Evolutionary conservation across 441 rosid species (phyloP).

Genomic region (Aquilaria agallochum): DNA sequence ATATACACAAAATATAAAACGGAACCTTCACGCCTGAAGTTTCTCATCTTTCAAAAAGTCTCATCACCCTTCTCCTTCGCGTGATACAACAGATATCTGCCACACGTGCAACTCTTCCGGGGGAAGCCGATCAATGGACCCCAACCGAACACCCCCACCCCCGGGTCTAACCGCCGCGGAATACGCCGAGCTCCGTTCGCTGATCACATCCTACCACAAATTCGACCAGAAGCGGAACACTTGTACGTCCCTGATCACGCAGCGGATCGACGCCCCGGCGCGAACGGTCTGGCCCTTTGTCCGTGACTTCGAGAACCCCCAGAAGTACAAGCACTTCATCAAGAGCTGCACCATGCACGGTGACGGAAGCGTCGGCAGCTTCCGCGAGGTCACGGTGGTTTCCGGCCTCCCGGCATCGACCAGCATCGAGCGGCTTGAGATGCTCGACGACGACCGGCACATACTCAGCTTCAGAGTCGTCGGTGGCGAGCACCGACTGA

Average conservation of each 20-base stretch:
- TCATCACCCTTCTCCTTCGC: too few relatives aligned
- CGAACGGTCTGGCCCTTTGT: constrained; percentile 63
- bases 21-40: too few relatives aligned
- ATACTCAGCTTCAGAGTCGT: constrained; percentile 69
- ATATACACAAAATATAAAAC: too few relatives aligned
- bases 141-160: constrained; percentile 8
- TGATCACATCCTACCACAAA: constrained; percentile 53
- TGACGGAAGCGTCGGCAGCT: constrained; percentile 59
- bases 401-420: constrained; percentile 89
- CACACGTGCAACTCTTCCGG: too few relatives aligned
- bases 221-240: constrained; percentile 44
- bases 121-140: too few relatives aligned
- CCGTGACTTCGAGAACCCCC: constrained; percentile 68
- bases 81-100: too few relatives aligned
- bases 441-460: constrained; percentile 61
- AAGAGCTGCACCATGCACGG: constrained; percentile 58
- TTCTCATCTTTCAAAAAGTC: too few relatives aligned
- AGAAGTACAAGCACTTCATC: constrained; percentile 83
- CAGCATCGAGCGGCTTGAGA: constrained; percentile 82
- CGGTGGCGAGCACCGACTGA: constrained; percentile 83
- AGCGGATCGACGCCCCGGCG: constrained; percentile 67
- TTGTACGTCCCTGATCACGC: constrained; percentile 75
- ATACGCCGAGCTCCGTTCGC: constrained; percentile 36
- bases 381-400: constrained; percentile 69
- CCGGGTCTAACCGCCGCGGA: constrained; percentile 55